Base-by-base conservation (phyloP, 192 early-diverging fungal genomes). In the Paraglomus brasilianum region DNA sequence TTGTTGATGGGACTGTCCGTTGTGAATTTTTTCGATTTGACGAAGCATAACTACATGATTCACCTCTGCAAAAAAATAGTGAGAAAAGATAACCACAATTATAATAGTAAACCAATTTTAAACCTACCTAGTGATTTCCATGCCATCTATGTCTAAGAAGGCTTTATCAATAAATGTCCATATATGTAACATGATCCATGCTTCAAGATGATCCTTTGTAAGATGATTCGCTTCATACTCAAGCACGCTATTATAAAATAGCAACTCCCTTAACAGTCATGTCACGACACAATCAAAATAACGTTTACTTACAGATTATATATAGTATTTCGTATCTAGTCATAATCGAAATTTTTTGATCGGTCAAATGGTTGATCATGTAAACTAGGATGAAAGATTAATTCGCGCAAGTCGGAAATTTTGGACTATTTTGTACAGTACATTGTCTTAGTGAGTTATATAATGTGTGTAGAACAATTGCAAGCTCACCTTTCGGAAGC, bases 221-320 rank as follows among this genome's bases (percentile, higher is more conserved):
- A 70, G 69, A 49, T 47, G 42, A 60, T 70, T 40, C 44, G 56
- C 40, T 70, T 70, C 69, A 70, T 59, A 70, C 48, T 70, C 69
- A 46, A 57, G 44, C 24, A 70, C 3, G 14, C 67, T 69, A 57
- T 69, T 42, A 55, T 22, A 43, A n/a, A n/a, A 57, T 69, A 69
- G 17, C 56, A 44, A 45, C 47, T 50, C 22, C 48, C 36, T 51
- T 44, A 69, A 69, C 13, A 69, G 38, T 52, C 13, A 69, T 69
- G 30, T 53, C 45, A 61, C 22, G 5, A 61, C 39, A 44, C 13
- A 11, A 39, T 22, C 40, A 40, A 56, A 69, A 22, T 69, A 13
- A 52, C n/a, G n/a, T n/a, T n/a, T 56, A 69, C 52, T 56, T 69
- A 70, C 69, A 70, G 48, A 70, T 70, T 70, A 49, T 70, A 70